Evolutionary conservation across 2,329 filamentous ascomycete genomes (phyloP), one percentile per base, ranked within the genome.

Genomic region (Fusarium lateritium): DNA sequence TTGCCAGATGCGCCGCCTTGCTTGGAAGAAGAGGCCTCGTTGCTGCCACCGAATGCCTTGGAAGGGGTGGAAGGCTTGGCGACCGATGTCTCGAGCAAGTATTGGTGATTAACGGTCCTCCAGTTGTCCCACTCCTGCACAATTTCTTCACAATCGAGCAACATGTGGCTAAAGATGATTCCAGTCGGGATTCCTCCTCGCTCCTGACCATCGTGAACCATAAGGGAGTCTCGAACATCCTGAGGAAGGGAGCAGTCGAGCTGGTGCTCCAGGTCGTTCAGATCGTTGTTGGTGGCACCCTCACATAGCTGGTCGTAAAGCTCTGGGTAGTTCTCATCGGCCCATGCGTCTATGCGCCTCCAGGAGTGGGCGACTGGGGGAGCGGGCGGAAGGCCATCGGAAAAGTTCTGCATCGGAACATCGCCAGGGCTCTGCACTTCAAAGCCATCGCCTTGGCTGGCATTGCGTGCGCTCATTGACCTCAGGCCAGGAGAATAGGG

Each of bases 101-200:
- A 97, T 76, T 98, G 93, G 61, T 95, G 90, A 77, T 97, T 97
- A 67, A 99, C 96, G 67, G 89, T 90, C 74, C 94, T 91, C 96
- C 96, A 99, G 77, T 97, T 97, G 75, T 93, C 92, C 93, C 95
- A 98, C 79, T 99, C 96, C 79, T 98, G 94, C 22, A 97, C 91
- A 73, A 99, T 97, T 78, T 99, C 96, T 80, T 99, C 96, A 77
- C 96, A 98, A 79, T 99, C 96, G 60, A 99, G 88, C 68, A 99
- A 83, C 96, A 99, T 99, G 78, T 89, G 92, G 63, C 94, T 89
- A 75, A 99, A 98, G 65, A 99, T 89, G 71, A 98, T 92, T 67
- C 96, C 96, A 0, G 95, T 98, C 1, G 96, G 96, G 59, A 87
- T 86, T 68, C 96, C 96, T 66, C 94, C 93, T 69, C 96, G 92